phyloP scores from a whole-genome alignment of 495 filamentous ascomycete genomes.

The Aspergillus sclerotioniger region DNA sequence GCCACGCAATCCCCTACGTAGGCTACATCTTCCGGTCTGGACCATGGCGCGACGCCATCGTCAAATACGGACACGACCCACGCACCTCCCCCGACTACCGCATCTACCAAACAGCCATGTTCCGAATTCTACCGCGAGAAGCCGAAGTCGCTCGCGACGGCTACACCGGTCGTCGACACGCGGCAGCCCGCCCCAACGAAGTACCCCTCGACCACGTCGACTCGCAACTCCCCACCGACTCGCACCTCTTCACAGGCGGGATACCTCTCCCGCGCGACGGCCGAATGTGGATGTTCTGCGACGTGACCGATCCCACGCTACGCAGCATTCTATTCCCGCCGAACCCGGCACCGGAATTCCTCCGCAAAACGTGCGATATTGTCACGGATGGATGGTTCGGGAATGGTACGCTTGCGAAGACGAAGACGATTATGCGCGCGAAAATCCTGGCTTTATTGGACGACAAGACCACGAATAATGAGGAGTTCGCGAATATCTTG shows the following conservation, averaged over 20 bases:
- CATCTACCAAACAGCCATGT: conserved; percentile 83
- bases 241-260: conserved; percentile 79
- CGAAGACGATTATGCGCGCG: conserved; percentile 77
- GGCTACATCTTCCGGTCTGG: conserved; percentile 88
- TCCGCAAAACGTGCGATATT: conserved; percentile 53
- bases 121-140: conserved; percentile 68
- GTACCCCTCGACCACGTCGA: conserved; percentile 16
- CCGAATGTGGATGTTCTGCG: conserved; percentile 89
- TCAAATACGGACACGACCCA: conserved; percentile 84
- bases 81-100: conserved; percentile 70
- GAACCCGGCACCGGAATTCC: conserved; percentile 16
- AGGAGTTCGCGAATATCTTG: conserved; percentile 46
- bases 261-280: conserved; percentile 64
- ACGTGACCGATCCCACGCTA: conserved; percentile 78
- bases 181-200: conserved; percentile 22
- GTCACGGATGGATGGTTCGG: conserved; percentile 76
- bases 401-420: conserved; percentile 73
- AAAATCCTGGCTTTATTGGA: conserved; percentile 62
- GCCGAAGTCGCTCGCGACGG: conserved; percentile 78
- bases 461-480: conserved; percentile 39
- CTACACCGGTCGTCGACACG: conserved; percentile 52
- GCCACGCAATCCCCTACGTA: conserved; percentile 67
- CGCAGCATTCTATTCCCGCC: conserved; percentile 31
- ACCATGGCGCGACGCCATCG: conserved; percentile 84
- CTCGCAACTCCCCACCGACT: conserved; percentile 9